These are phyloP conservation scores for Neofusicoccum umdonicola DNA, from an alignment of 2,329 filamentous ascomycete species.

Conservation along the genomic window DNA sequence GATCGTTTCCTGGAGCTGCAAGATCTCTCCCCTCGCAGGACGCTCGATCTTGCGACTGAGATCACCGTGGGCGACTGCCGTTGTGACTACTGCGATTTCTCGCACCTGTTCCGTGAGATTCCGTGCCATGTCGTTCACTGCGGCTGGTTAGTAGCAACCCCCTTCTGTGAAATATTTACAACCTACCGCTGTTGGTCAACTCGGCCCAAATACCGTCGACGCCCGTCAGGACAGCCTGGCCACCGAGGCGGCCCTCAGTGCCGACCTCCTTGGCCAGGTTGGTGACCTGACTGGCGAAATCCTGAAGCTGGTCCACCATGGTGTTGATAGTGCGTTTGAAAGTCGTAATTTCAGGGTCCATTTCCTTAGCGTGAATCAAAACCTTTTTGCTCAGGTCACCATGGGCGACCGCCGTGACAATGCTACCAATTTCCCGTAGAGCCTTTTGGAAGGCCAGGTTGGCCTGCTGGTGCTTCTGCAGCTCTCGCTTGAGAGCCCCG, in stretches of 20 bases:
- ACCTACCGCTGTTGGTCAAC: slow-evolving; percentile 63
- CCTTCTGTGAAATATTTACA: slow-evolving; percentile 22
- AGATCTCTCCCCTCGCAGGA: slow-evolving; percentile 88
- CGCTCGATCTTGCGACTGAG: slow-evolving; percentile 94
- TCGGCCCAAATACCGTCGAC: slow-evolving; percentile 98
- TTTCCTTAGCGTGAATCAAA: slow-evolving; percentile 89
- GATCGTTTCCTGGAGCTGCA: slow-evolving; percentile 88
- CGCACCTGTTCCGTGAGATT: slow-evolving; percentile 96
- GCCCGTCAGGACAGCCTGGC: slow-evolving; percentile 88
- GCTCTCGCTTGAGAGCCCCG: slow-evolving; percentile 82
- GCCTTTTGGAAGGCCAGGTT: slow-evolving; percentile 99
- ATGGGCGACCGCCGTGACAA: slow-evolving; percentile 92
- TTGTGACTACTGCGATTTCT: slow-evolving; percentile 95
- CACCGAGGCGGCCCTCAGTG: slow-evolving; percentile 89
- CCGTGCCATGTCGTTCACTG: slow-evolving; percentile 97
- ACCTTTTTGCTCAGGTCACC: slow-evolving; percentile 97
- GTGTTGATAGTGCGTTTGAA: slow-evolving; percentile 99
- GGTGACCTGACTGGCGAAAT: slow-evolving; percentile 95
- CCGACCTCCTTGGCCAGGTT: slow-evolving; percentile 93
- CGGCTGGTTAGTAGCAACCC: slow-evolving; percentile 27
- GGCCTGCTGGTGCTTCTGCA: slow-evolving; percentile 96
- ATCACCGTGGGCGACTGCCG: slow-evolving; percentile 90
- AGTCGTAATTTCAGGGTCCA: slow-evolving; percentile 96
- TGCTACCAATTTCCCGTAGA: slow-evolving; percentile 91
- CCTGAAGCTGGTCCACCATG: slow-evolving; percentile 97